Percentiles rank a stretch among this genome's conserved stretches.
These are phyloP conservation scores for Clarireedia paspali DNA, from an alignment of 2,329 filamentous ascomycete genomes.

Conservation along the genomic window DNA sequence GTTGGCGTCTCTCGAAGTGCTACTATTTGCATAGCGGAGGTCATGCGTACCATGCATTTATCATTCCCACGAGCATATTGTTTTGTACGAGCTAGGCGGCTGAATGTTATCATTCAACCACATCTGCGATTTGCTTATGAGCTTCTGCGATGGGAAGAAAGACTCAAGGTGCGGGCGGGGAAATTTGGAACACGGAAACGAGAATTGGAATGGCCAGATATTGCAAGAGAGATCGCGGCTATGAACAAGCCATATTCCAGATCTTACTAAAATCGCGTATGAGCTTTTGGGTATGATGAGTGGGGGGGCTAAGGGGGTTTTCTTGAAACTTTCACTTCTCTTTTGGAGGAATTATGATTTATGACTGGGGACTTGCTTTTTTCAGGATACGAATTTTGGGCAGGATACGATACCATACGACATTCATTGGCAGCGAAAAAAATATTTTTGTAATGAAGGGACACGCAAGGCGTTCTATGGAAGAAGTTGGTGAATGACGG, in stretches of 20 bases:
- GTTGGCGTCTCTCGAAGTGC: slow-evolving; percentile 93
- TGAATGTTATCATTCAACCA: slow-evolving; percentile 98
- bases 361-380: too few relatives aligned
- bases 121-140: slow-evolving; percentile 94
- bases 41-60: slow-evolving; percentile 75
- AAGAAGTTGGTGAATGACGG: too few relatives aligned
- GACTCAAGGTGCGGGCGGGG: slow-evolving; percentile 39
- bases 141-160: slow-evolving; percentile 91
- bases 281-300: neutral
- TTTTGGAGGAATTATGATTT: too few relatives aligned
- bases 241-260: slow-evolving; percentile 93
- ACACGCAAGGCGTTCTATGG: too few relatives aligned
- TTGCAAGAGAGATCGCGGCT: slow-evolving; percentile 81
- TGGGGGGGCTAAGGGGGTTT: neutral
- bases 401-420: too few relatives aligned
- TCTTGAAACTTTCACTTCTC: neutral
- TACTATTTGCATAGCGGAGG: slow-evolving; percentile 97
- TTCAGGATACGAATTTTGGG: too few relatives aligned
- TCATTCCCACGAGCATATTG: slow-evolving; percentile 93
- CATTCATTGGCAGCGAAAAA: too few relatives aligned
- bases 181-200: slow-evolving; percentile 47
- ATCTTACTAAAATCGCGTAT: slow-evolving; percentile 29
- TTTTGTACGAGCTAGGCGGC: slow-evolving; percentile 81
- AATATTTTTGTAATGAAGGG: too few relatives aligned
- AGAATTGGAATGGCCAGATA: slow-evolving; percentile 86